Conservation (phyloP, 2,329 filamentous ascomycete genomes). For the Chrysosporium queenslandicum region DNA sequence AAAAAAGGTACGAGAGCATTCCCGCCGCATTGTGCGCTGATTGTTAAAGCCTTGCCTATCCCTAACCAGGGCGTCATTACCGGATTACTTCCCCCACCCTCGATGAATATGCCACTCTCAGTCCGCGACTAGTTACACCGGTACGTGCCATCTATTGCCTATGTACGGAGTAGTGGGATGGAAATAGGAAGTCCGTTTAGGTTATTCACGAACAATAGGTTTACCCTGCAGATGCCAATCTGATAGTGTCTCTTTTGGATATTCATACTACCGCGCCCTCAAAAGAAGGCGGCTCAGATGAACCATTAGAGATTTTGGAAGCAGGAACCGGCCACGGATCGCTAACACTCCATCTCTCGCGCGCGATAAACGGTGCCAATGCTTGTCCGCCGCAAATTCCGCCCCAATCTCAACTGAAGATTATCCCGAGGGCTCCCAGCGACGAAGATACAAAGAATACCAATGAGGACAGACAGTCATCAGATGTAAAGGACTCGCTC, state of each 20-base stretch:
- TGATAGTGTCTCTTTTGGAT: conserved; percentile 68
- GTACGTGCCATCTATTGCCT: conserved; percentile 38
- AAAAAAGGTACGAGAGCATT: conserved; percentile 39
- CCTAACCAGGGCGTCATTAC: conserved; percentile 36
- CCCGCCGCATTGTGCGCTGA: too few relatives aligned
- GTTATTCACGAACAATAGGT: conserved; percentile 41
- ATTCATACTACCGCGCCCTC: conserved; percentile 49
- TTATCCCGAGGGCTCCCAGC: conserved; percentile 17
- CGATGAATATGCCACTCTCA: conserved; percentile 61
- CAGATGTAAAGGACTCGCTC: conserved; percentile 16
- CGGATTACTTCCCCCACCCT: conserved; percentile 57
- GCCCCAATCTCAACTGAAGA: conserved; percentile 25
- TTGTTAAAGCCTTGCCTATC: conserved; percentile 1
- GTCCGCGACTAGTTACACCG: conserved; percentile 63
- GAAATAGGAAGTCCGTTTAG: background rate
- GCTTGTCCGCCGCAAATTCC: conserved; percentile 41
- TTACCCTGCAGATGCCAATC: conserved; percentile 63
- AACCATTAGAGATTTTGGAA: conserved; percentile 64
- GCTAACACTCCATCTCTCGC: conserved; percentile 63
- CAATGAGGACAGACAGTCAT: conserved; percentile 4
- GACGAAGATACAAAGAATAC: background rate
- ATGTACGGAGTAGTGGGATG: background rate
- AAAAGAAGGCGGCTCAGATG: conserved; percentile 22
- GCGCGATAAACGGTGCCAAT: conserved; percentile 67
- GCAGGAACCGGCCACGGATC: conserved; percentile 78